Conservation (phyloP, 1,139 yeast genomes). For the Saccharomyces uvarum region DNA sequence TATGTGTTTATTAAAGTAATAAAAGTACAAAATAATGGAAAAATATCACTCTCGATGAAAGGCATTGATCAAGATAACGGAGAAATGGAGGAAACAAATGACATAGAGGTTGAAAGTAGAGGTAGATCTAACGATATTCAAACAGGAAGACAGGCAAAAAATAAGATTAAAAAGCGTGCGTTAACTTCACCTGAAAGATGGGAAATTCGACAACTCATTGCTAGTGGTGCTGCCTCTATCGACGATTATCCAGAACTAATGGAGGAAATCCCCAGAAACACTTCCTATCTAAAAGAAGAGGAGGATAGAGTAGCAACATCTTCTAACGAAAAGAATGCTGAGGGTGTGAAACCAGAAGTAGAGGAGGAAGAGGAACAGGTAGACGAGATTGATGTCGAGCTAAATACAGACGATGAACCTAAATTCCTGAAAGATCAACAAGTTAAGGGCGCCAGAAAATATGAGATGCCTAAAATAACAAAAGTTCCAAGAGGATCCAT, state of each 20-base stretch:
- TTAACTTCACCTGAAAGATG: constrained; percentile 82
- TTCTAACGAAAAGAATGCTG: background rate
- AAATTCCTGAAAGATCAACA: constrained; percentile 53
- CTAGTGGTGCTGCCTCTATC: constrained; percentile 67
- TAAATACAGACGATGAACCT: constrained; percentile 57
- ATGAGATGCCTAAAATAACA: constrained; percentile 51
- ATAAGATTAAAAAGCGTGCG: constrained; percentile 36
- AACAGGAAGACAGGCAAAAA: constrained; percentile 8
- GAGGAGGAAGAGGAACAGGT: constrained; percentile 34
- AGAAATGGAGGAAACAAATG: constrained; percentile 29
- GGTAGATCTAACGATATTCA: constrained; percentile 21
- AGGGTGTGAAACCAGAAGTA: background rate
- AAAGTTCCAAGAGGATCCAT: constrained; percentile 76
- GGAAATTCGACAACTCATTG: constrained; percentile 78
- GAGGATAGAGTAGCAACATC: constrained; percentile 13
- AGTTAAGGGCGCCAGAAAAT: constrained; percentile 35
- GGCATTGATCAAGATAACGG: constrained; percentile 72
- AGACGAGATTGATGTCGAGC: constrained; percentile 63
- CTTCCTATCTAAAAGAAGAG: constrained; percentile 19
- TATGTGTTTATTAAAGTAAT: constrained; percentile 57
- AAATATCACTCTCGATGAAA: constrained; percentile 61
- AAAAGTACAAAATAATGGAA: constrained; percentile 41
- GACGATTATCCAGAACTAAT: constrained; percentile 65
- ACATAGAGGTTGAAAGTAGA: constrained; percentile 18
- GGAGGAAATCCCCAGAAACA: constrained; percentile 38